Evolutionary conservation across 768 basidiomycete genomes (phyloP).

Genomic region (Panellus pusillus): DNA sequence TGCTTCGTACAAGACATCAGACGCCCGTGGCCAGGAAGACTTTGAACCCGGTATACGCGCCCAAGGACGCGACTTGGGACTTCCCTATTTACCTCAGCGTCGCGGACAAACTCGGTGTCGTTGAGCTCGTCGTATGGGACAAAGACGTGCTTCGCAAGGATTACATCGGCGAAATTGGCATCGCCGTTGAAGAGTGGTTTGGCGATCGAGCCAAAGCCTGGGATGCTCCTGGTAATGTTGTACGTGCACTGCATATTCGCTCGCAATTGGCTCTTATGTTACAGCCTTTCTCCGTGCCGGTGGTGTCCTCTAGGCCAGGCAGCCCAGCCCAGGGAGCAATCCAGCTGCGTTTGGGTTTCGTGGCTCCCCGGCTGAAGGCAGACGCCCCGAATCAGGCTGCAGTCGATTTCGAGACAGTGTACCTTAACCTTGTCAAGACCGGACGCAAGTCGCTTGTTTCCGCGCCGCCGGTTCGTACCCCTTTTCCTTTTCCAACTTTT

Average conservation of each 20-base stretch:
- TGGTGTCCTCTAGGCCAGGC: conserved; percentile 43
- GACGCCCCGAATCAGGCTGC: conserved; percentile 28
- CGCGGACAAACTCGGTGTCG: conserved; percentile 65
- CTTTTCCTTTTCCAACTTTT: background rate
- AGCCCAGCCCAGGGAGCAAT: conserved; percentile 42
- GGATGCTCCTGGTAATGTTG: conserved; percentile 68
- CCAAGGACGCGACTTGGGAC: conserved; percentile 84
- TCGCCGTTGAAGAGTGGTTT: conserved; percentile 87
- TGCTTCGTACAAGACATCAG: conserved; percentile 57
- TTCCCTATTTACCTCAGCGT: conserved; percentile 82
- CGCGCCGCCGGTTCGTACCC: conserved; percentile 67
- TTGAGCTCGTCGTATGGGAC: conserved; percentile 93
- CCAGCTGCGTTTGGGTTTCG: conserved; percentile 49
- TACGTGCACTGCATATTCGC: conserved; percentile 32
- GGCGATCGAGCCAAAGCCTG: conserved; percentile 45
- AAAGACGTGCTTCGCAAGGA: conserved; percentile 89
- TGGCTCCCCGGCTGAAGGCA: conserved; percentile 42
- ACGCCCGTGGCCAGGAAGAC: conserved; percentile 79
- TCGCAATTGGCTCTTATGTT: background rate
- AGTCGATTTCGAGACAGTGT: conserved; percentile 62
- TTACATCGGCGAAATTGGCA: conserved; percentile 85
- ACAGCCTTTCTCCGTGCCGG: conserved; percentile 37
- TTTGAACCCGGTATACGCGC: conserved; percentile 61
- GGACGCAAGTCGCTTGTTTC: conserved; percentile 69
- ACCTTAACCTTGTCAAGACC: conserved; percentile 60